Conservation (phyloP, 2,329 filamentous ascomycete species). For the Penicillium sclerotigenum region DNA sequence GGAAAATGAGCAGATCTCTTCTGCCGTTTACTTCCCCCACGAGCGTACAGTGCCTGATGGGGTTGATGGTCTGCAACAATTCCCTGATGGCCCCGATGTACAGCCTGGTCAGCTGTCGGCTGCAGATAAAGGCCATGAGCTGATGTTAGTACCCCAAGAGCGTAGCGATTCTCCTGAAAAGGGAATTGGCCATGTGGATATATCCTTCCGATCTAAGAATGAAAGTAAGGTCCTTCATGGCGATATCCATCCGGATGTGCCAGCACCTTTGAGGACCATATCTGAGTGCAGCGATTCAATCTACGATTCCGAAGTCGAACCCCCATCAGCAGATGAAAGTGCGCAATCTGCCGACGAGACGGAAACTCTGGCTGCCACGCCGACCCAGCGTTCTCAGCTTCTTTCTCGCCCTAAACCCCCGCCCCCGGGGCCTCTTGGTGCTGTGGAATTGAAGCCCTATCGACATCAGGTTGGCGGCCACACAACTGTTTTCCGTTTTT, state of each 20-base stretch:
- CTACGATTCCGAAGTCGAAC: constrained; percentile 49
- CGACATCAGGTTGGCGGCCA: constrained; percentile 97
- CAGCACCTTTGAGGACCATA: constrained; percentile 34
- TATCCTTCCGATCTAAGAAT: constrained; percentile 59
- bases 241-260: constrained; percentile 47
- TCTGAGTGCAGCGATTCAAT: constrained; percentile 42
- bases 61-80: constrained; percentile 24
- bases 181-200: constrained; percentile 56
- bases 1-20: constrained; percentile 62
- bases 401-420: constrained; percentile 30
- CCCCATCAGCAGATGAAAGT: constrained; percentile 43
- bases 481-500: constrained; percentile 94
- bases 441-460: constrained; percentile 94
- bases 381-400: constrained; percentile 31
- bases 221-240: constrained; percentile 61
- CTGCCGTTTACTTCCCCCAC: constrained; percentile 63
- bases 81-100: constrained; percentile 20
- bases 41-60: constrained; percentile 44
- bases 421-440: constrained; percentile 63
- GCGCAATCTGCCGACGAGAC: constrained; percentile 50
- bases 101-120: constrained; percentile 27
- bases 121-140: constrained; percentile 26
- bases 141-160: constrained; percentile 30
- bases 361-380: constrained; percentile 49
- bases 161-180: constrained; percentile 26